Percentiles rank a stretch among this genome's conserved stretches.
phyloP scores from a whole-genome alignment of 495 filamentous ascomycete genomes.

The Lepidopterella palustris region DNA sequence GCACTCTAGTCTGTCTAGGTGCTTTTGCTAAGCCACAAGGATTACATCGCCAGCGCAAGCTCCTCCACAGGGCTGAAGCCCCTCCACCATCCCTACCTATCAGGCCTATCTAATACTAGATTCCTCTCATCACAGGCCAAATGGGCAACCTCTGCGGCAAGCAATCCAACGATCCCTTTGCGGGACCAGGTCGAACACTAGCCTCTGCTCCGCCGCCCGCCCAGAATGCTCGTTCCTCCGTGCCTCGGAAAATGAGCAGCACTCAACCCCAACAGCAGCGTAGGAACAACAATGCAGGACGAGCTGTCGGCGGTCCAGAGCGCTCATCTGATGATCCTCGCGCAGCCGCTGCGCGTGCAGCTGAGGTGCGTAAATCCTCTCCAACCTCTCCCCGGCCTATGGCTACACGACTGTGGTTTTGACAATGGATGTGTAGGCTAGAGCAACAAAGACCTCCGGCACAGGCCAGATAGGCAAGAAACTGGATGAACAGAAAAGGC shows the following conservation, averaged over 20 bases:
- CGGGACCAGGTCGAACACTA: slow-evolving; percentile 58
- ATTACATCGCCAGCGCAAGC: background rate
- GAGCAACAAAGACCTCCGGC: background rate
- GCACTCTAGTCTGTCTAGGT: background rate
- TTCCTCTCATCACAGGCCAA: background rate
- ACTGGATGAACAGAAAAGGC: slow-evolving; percentile 58
- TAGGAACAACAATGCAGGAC: background rate
- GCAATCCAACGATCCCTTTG: slow-evolving; percentile 52
- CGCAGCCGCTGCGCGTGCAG: slow-evolving; percentile 58
- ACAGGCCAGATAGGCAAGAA: slow-evolving; percentile 38
- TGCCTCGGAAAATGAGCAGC: no score
- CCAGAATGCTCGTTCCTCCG: slow-evolving; percentile 17
- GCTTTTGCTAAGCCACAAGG: background rate
- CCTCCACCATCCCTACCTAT: background rate
- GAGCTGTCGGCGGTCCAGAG: slow-evolving; percentile 17
- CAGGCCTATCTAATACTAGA: no score
- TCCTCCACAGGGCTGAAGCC: background rate
- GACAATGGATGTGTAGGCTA: background rate
- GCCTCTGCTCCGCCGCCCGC: slow-evolving; percentile 42
- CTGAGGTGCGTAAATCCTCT: slow-evolving; percentile 47
- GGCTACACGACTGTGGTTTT: background rate
- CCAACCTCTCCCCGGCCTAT: background rate
- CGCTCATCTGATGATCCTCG: slow-evolving; percentile 45
- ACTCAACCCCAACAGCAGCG: background rate
- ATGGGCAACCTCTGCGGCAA: slow-evolving; percentile 77